Evolutionary conservation across 495 filamentous ascomycete species (phyloP), one percentile per base, ranked within the genome.

Genomic region (Patellaria atrata): DNA sequence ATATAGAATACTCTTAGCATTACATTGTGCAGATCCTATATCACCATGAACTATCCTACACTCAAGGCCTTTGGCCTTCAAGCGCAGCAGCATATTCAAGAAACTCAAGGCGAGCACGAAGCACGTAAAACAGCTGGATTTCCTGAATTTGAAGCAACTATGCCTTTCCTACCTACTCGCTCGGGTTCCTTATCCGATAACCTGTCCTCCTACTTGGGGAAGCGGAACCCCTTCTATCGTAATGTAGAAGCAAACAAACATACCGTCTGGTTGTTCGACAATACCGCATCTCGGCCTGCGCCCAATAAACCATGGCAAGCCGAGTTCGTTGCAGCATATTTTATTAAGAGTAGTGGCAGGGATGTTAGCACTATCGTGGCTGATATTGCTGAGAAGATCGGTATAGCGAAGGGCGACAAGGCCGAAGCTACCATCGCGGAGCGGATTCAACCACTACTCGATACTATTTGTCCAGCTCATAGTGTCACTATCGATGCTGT

Each of bases 251-350:
- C 60, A 19, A 50, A 59, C 12, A 57, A 58, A 18, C 73, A 94
- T 43, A 69, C 65, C 7, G 75, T 94, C 15, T 94, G 87, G 87
- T 61, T 96, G 9, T 55, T 94, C 24, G 84, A 94, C 60, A 94
- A 89, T 47, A 83, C 82, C 5, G 87, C 84, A 4, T 92, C 76
- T 52, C 71, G 71, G 30, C 47, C 52, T 14, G 43, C 30, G 33
- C 32, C 43, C 18, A 38, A 46, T 2, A 16, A 56, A 4, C 41
- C 38, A 18, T 94, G 82, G 83, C 62, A 79, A 38, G 79, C 77
- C 4, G 82, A 93, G 42, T 79, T 82, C 35, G 72, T 92, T 1
- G 70, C 77, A 1, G 81, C 79, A 23, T 80, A 78, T 37, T 94
- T 94, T 48, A 68, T 73, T 27, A 69, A 70, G 38, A 58, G 79